A percentile compares a stretch with the other conserved stretches of the same genome.
Evolutionary conservation across 805 yeast species (phyloP).

Genomic region (Sugiyamaella americana): DNA sequence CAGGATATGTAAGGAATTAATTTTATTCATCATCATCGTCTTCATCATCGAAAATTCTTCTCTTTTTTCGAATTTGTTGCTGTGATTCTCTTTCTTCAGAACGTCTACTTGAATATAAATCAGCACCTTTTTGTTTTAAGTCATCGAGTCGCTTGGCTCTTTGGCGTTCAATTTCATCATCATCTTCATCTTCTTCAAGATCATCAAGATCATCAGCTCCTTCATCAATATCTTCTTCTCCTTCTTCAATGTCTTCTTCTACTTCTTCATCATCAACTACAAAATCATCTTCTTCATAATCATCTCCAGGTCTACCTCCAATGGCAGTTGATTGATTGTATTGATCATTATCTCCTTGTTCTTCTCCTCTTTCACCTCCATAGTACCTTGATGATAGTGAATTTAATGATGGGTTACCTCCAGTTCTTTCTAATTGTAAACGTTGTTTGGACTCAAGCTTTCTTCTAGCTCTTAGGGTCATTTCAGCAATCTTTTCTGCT

Average conservation of each 20-base stretch:
- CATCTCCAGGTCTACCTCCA: constrained; percentile 21
- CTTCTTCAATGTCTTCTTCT: constrained; percentile 31
- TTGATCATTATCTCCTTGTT: background rate
- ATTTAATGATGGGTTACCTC: background rate
- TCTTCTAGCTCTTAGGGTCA: constrained; percentile 35
- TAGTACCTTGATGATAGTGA: background rate
- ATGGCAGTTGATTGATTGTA: background rate
- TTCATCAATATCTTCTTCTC: constrained; percentile 28
- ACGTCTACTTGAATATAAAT: constrained; percentile 13
- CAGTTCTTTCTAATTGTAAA: constrained; percentile 23
- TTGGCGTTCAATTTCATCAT: constrained; percentile 3
- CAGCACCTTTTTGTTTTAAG: constrained; percentile 28
- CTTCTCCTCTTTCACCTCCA: background rate
- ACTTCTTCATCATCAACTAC: constrained; percentile 33
- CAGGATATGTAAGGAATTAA: background rate
- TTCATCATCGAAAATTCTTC: constrained; percentile 28
- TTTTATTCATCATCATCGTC: constrained; percentile 18
- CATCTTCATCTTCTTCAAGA: constrained; percentile 18
- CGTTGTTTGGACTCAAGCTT: constrained; percentile 36
- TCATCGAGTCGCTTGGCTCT: constrained; percentile 21
- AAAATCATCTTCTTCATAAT: constrained; percentile 35
- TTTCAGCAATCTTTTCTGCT: constrained; percentile 36
- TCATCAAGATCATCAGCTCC: constrained; percentile 32
- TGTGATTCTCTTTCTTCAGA: constrained; percentile 8
- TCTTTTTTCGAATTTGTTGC: constrained; percentile 18